Evolutionary conservation across 2,329 filamentous ascomycete species (phyloP).

Genomic region (Thelonectria discophora): DNA sequence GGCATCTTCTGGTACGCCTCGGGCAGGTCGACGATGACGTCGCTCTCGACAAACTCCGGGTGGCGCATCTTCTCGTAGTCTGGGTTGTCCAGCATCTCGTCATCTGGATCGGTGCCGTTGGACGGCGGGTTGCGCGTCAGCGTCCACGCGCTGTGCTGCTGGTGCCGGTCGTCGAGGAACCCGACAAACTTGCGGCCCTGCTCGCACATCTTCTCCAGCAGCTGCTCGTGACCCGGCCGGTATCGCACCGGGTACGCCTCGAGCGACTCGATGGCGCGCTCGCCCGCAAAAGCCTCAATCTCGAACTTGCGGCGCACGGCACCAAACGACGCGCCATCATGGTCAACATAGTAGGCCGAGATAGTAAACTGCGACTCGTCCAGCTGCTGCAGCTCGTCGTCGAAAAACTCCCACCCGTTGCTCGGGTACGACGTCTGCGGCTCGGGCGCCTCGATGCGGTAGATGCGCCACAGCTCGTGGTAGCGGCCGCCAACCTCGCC

Average conservation of each 20-base stretch:
- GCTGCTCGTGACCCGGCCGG: conserved; percentile 45
- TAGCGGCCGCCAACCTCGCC: conserved; percentile 49
- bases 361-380: conserved; percentile 47
- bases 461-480: conserved; percentile 52
- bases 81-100: conserved; percentile 46
- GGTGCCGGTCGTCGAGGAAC: conserved; percentile 49
- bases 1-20: conserved; percentile 52
- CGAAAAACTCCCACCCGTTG: conserved; percentile 48
- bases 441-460: conserved; percentile 45
- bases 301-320: conserved; percentile 50
- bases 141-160: conserved; percentile 54
- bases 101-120: conserved; percentile 39
- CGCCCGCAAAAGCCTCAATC: conserved; percentile 49
- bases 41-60: conserved; percentile 52
- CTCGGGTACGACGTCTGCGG: conserved; percentile 43
- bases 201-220: conserved; percentile 45
- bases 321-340: conserved; percentile 51
- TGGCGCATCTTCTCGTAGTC: conserved; percentile 49
- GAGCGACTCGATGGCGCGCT: conserved; percentile 49
- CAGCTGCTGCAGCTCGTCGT: conserved; percentile 44
- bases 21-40: conserved; percentile 54
- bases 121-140: conserved; percentile 49
- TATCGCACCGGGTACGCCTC: conserved; percentile 53
- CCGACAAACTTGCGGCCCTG: conserved; percentile 48
- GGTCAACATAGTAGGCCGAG: conserved; percentile 54